Base-by-base conservation (phyloP, 768 basidiomycete genomes). In the Panaeolus papilionaceus region DNA sequence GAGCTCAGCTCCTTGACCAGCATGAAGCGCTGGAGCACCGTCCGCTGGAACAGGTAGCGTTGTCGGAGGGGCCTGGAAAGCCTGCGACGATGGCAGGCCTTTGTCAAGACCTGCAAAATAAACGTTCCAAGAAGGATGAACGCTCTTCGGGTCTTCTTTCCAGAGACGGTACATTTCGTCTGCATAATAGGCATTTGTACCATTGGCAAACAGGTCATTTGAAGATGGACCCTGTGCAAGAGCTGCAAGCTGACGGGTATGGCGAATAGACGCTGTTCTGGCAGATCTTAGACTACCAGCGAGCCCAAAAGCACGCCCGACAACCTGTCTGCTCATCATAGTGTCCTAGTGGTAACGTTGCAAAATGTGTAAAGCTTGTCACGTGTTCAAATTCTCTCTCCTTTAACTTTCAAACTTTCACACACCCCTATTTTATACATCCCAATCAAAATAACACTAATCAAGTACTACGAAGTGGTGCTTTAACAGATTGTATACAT, bases 111-210 rank as follows among this genome's bases (percentile, higher is more conserved):
- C 97, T 3, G 90, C 86, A 76, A 99, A 99, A 81, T 99, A 99
- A 63, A 90, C 86, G 68, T 92, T 86, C 98, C 98, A 99, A 4
- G 96, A 98, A 0, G 88, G 84, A 82, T 99, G 98, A 0, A 99
- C 98, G 23, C 93, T 91, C 69, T 88, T 86, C 49, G 95, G 94
- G 79, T 99, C 95, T 81, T 93, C 86, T 78, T 86, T 87, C 94
- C 94, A 95, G 72, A 91, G 89, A 71, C 89, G 88, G 81, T 97
- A 98, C 97, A 98, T 98, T 79, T 97, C 95, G 73, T 94, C 96
- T 20, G 92, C 92, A 76, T 99, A 99, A 83, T 97, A 96, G 26
- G 95, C 85, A 80, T 98, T 98, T 47, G 92, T 96, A 47, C 95
- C 96, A 67, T 94, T 97, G 12, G 96, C 96, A 77, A 98, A 98